Conservation (phyloP, 2,329 filamentous ascomycete species). For the Stromatinia cepivora region DNA sequence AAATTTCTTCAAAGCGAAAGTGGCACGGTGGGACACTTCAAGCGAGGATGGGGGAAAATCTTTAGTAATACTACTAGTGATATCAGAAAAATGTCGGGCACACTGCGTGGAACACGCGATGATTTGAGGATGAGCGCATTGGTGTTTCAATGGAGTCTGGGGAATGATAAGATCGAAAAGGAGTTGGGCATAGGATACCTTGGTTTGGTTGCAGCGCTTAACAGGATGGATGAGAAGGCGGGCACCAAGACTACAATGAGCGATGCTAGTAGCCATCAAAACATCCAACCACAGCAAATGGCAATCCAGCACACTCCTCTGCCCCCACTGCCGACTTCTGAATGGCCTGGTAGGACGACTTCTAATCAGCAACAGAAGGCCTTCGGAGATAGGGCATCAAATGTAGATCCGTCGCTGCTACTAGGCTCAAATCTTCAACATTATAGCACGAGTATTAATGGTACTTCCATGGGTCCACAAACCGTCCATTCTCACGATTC, state of each 20-base stretch:
- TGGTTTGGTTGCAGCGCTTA: constrained; percentile 63
- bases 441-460: neutral
- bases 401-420: constrained; percentile 9
- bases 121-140: constrained; percentile 63
- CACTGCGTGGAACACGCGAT: constrained; percentile 59
- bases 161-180: constrained; percentile 57
- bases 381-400: constrained; percentile 9
- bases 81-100: constrained; percentile 58
- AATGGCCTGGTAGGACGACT: constrained; percentile 27
- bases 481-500: constrained; percentile 1
- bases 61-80: constrained; percentile 56
- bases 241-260: constrained; percentile 11
- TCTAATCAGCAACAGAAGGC: constrained; percentile 24
- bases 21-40: constrained; percentile 23
- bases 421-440: constrained; percentile 22
- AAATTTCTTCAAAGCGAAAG: constrained; percentile 46
- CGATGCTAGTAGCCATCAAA: constrained; percentile 14
- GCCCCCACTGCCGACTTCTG: constrained; percentile 11
- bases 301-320: constrained; percentile 25
- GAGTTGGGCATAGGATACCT: constrained; percentile 67
- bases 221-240: constrained; percentile 46
- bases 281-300: constrained; percentile 22
- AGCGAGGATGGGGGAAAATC: constrained; percentile 63
- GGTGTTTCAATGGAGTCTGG: constrained; percentile 66
- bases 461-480: neutral